A percentile compares a stretch with the other conserved stretches of the same genome.
phyloP scores from a whole-genome alignment of 805 yeast genomes.

The Saccharomycopsis sp. region DNA sequence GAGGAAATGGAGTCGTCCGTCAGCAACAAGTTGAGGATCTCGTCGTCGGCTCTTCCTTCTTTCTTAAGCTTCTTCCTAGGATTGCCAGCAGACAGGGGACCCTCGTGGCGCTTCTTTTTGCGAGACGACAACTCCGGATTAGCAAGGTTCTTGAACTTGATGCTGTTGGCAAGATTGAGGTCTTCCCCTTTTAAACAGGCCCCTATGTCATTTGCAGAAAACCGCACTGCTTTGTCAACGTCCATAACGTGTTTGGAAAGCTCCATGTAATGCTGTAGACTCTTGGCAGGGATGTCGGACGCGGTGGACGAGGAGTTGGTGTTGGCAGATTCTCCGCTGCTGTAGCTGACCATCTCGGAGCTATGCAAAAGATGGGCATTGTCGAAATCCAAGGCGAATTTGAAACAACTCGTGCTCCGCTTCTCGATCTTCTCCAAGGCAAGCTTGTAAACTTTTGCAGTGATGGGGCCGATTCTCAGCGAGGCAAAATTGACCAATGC shows the following conservation, averaged over 20 bases:
- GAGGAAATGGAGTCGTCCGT: too few relatives aligned
- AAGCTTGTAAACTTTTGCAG: constrained; percentile 54
- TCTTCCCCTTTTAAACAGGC: constrained; percentile 3
- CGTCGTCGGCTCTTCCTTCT: constrained; percentile 24
- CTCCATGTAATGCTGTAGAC: constrained; percentile 10
- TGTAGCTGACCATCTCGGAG: constrained; percentile 2
- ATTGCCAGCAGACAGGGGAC: constrained; percentile 25
- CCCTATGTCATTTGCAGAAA: constrained; percentile 16
- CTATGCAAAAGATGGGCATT: constrained; percentile 24
- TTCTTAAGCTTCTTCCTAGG: constrained; percentile 25
- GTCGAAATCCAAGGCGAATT: constrained; percentile 26
- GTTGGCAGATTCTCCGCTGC: not conserved
- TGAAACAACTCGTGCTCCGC: constrained; percentile 34
- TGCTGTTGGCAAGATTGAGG: constrained; percentile 11
- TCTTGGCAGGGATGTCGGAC: constrained; percentile 15
- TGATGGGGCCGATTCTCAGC: constrained; percentile 59
- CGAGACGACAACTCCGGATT: too few relatives aligned
- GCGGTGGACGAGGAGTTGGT: constrained; percentile 1
- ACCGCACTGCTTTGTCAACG: constrained; percentile 2
- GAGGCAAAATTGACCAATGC: constrained; percentile 55
- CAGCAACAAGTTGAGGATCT: too few relatives aligned
- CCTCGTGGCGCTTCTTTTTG: constrained; percentile 24
- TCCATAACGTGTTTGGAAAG: constrained; percentile 14
- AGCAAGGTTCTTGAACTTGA: constrained; percentile 22
- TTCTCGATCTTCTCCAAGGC: constrained; percentile 53